Conservation (phyloP, 345 rosid genomes). For the Ailanthus altissimus region DNA sequence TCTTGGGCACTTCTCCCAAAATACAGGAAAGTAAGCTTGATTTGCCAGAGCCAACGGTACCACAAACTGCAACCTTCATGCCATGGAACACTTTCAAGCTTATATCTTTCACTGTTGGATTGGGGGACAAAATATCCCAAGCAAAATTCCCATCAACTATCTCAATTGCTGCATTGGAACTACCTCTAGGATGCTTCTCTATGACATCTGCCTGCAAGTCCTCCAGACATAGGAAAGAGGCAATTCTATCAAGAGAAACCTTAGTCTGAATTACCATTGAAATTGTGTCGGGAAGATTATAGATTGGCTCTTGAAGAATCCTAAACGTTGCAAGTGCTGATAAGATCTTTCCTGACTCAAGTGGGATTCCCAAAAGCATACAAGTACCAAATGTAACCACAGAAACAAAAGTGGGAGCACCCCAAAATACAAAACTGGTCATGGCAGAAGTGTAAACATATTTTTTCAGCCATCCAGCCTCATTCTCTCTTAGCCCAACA, state of each 20-base stretch:
- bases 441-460: constrained; percentile 50
- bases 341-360: constrained; percentile 70
- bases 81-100: constrained; percentile 50
- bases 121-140: constrained; percentile 52
- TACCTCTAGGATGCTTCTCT: constrained; percentile 46
- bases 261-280: constrained; percentile 65
- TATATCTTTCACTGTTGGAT: constrained; percentile 54
- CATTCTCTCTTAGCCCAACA: constrained; percentile 42
- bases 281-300: constrained; percentile 58
- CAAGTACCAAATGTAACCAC: constrained; percentile 64
- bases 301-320: constrained; percentile 66
- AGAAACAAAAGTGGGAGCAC: constrained; percentile 64
- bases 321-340: constrained; percentile 74
- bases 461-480: constrained; percentile 63
- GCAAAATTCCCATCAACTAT: constrained; percentile 54
- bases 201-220: constrained; percentile 51
- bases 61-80: constrained; percentile 78
- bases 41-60: constrained; percentile 80
- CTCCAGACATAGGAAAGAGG: constrained; percentile 56
- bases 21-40: constrained; percentile 75
- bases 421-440: constrained; percentile 61
- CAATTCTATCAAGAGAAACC: constrained; percentile 71
- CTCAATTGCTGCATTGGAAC: constrained; percentile 49
- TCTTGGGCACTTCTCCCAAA: constrained; percentile 66
- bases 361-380: constrained; percentile 56